A percentile compares a stretch with the other conserved stretches of the same genome.
Conservation (phyloP, 1,284 basidiomycete species). For the Fomitiporia mediterranea region DNA sequence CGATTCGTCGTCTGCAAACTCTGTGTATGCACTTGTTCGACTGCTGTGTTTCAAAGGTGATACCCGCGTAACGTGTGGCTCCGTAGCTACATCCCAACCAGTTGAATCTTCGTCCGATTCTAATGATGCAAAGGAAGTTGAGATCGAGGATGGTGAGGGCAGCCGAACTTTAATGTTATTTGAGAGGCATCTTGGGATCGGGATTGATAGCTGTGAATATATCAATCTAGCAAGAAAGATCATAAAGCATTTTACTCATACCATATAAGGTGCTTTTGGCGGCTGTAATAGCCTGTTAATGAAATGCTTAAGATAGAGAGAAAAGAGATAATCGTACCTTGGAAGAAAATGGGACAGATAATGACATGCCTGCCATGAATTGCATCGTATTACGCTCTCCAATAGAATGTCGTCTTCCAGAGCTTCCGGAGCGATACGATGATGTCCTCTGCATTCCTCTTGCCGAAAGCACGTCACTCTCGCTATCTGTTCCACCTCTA, state of each 20-base stretch:
- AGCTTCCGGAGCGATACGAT: constrained; percentile 34
- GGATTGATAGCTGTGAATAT: constrained; percentile 75
- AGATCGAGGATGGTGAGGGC: constrained; percentile 47
- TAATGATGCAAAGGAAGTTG: constrained; percentile 62
- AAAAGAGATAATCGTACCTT: constrained; percentile 23
- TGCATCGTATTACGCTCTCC: constrained; percentile 53
- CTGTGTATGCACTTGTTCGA: constrained; percentile 54
- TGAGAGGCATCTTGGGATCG: constrained; percentile 68
- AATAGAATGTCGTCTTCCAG: constrained; percentile 47
- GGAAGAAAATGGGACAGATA: constrained; percentile 66
- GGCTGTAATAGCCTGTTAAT: constrained; percentile 33
- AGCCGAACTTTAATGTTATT: constrained; percentile 70
- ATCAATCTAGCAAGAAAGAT: constrained; percentile 4
- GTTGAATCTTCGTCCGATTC: constrained; percentile 68
- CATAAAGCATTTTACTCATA: constrained; percentile 33
- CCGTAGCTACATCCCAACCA: constrained; percentile 71
- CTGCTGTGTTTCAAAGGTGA: constrained; percentile 34
- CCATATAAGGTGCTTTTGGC: constrained; percentile 65
- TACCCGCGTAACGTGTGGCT: constrained; percentile 64
- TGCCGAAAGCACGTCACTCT: constrained; percentile 32
- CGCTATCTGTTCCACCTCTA: constrained; percentile 24
- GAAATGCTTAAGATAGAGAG: too few species aligned
- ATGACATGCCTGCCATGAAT: constrained; percentile 73
- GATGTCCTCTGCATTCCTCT: constrained; percentile 33
- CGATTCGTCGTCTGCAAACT: constrained; percentile 77